Base-by-base conservation (phyloP, 345 rosid species). In the Ricinus communis region DNA sequence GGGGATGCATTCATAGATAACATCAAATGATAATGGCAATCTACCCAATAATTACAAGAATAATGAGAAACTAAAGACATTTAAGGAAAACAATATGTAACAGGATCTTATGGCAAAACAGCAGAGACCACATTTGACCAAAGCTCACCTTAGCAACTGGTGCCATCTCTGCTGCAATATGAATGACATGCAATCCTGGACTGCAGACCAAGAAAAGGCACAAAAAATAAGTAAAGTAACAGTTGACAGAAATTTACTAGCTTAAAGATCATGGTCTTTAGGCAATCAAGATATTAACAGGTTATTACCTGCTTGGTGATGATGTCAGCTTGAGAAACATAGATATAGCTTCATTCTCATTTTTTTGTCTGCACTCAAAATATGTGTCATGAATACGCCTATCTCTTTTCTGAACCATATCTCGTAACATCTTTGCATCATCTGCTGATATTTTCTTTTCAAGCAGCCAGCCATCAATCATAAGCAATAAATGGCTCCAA, bases 91-190 rank as follows among this genome's bases (percentile, higher is more conserved):
- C 9, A 18, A 41, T 36, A 64, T 14, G 22, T 30, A 24, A 10
- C 18, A 62, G 16, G 30, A 19, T 24, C 5, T 8, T 43, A 43
- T 8, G 47, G 19, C 9, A 43, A 72, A 10, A 56, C 40, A 72
- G 14, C 27, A 77, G 59, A 56, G 33, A 21, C 41, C n/a, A 66
- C 33, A 59, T 24, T 74, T 62, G 73, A 70, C 30, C 7, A 62
- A 62, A 58, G 75, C 85, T 81, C 65, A 94, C 99, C 96, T 94
- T 94, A 76, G 99, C 99, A 77, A 89, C 93, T 61, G 99, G 99
- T 70, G 99, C 99, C 95, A 94, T 87, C 83, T 91, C 99, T 66
- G 96, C 99, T 59, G 97, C 99, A 66, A 94, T 87, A 78, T 91
- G 96, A 76, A 94, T 78, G 73, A 94, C 79, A 80, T 87, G 77